phyloP scores from a whole-genome alignment of 1,284 basidiomycete genomes.

The Erythrobasidium hasegawianum region DNA sequence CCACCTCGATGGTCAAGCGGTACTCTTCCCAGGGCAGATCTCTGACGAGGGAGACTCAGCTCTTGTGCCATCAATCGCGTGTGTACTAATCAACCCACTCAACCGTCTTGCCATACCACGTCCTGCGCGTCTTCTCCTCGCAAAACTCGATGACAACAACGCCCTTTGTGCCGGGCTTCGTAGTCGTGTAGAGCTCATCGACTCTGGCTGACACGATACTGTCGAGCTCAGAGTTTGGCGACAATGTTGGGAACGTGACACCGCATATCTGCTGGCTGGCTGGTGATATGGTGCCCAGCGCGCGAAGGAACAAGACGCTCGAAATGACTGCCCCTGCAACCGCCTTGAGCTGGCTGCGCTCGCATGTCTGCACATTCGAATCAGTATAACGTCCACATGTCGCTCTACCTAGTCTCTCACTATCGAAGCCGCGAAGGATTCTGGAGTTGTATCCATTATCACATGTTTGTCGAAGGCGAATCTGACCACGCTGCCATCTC shows the following conservation, averaged over 20 bases:
- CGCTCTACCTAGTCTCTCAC: too few relatives aligned
- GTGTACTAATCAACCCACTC: slow-evolving; percentile 28
- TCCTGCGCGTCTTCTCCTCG: slow-evolving; percentile 29
- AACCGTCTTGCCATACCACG: slow-evolving; percentile 31
- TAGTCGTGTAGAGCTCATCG: slow-evolving; percentile 15
- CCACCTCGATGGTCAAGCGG: slow-evolving; percentile 16
- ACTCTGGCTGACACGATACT: slow-evolving; percentile 14
- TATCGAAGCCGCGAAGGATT: too few relatives aligned
- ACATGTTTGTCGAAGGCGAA: too few relatives aligned
- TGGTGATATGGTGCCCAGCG: slow-evolving; percentile 27
- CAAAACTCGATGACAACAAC: slow-evolving; percentile 5
- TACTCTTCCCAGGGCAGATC: slow-evolving; percentile 34
- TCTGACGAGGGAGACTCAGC: background rate
- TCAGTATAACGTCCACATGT: too few relatives aligned
- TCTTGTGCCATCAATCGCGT: too few relatives aligned
- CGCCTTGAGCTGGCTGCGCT: slow-evolving; percentile 22
- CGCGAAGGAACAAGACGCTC: slow-evolving; percentile 31
- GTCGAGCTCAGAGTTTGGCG: slow-evolving; percentile 12
- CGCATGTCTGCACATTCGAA: slow-evolving; percentile 35
- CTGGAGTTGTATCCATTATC: too few relatives aligned
- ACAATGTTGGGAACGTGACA: slow-evolving; percentile 21
- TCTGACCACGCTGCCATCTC: too few relatives aligned
- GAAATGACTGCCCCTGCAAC: slow-evolving; percentile 17
- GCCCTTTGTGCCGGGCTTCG: background rate
- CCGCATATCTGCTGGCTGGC: slow-evolving; percentile 21